Conservation (phyloP, 2,329 filamentous ascomycete genomes). For the Erysiphe pisi region DNA sequence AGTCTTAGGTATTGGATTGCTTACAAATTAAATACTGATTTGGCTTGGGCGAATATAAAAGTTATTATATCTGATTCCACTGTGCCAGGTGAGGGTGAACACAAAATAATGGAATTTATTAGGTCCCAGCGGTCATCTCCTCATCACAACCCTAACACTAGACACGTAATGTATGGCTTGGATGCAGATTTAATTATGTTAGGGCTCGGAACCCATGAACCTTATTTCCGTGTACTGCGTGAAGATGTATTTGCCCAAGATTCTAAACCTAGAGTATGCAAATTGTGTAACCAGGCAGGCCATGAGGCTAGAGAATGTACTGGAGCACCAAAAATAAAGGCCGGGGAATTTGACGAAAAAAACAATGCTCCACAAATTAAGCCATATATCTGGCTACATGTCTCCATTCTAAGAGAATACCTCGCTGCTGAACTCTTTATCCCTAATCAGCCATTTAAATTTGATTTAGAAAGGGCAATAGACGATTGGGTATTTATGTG, state of each 20-base stretch:
- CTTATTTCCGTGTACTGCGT: slow-evolving; percentile 87
- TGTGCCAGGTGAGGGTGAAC: slow-evolving; percentile 93
- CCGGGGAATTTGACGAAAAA: slow-evolving; percentile 72
- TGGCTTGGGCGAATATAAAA: slow-evolving; percentile 90
- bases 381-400: slow-evolving; percentile 97
- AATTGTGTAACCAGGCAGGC: slow-evolving; percentile 81
- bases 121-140: slow-evolving; percentile 83
- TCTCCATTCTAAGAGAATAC: slow-evolving; percentile 84
- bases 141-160: slow-evolving; percentile 90
- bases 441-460: slow-evolving; percentile 70
- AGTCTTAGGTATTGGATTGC: slow-evolving; percentile 94
- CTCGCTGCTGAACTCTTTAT: slow-evolving; percentile 80
- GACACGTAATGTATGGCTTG: slow-evolving; percentile 94
- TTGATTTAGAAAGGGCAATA: slow-evolving; percentile 84
- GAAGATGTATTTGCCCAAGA: slow-evolving; percentile 96
- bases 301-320: slow-evolving; percentile 80
- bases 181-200: slow-evolving; percentile 99
- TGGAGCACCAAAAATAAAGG: slow-evolving; percentile 66
- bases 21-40: slow-evolving; percentile 95
- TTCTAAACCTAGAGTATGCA: slow-evolving; percentile 69
- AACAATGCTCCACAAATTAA: slow-evolving; percentile 60
- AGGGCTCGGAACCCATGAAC: slow-evolving; percentile 91
- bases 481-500: slow-evolving; percentile 99
- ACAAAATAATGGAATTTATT: slow-evolving; percentile 99
- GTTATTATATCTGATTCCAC: slow-evolving; percentile 98